Evolutionary conservation across 2,329 filamentous ascomycete genomes (phyloP), one percentile per base, ranked within the genome.

Genomic region (Ascomycota sp.): DNA sequence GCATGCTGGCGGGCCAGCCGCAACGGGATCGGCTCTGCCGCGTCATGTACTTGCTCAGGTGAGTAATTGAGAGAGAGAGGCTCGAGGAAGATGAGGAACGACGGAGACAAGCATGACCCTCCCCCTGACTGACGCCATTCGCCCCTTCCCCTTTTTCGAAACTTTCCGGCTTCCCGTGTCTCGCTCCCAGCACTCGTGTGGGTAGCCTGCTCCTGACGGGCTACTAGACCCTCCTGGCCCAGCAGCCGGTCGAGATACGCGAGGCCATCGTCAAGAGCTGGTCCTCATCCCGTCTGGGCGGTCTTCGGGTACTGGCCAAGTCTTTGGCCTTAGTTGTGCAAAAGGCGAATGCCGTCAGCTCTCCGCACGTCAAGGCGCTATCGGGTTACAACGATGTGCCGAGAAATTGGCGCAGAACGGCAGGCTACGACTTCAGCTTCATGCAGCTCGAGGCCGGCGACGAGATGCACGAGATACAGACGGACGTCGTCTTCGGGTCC

Each of bases 401-500:
- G 2, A 38, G 45, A 2, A 47, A 57, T 36, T 68, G 65, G 55
- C 53, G 53, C 28, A 53, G 63, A 1, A 62, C 56, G 3, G 52
- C 59, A 23, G 57, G 57, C 4, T 68, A 63, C 34, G 53, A 65
- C 23, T 79, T 65, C 43, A 47, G 58, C 1, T 80, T 80, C 40
- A 43, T 76, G 27, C 70, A 78, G 42, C 57, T 75, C 38, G 48
- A 45, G 3, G 31, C 43, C 3, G 47, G 44, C 5, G 37, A 40
- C n/a, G 38, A 43, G 4, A 57, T 68, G 0, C 69, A 73, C 36
- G 60, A 62, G 3, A 55, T 91, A 24, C 69, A 82, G 31, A 75
- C 78, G 0, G 86, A 94, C 47, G 70, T 92, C 1, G 69, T 92
- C 39, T 64, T 94, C 13, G 85, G 85, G 3, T 89, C 79, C 23